phyloP scores from a whole-genome alignment of 2,329 filamentous ascomycete species.

The Elsinoe ampelina region DNA sequence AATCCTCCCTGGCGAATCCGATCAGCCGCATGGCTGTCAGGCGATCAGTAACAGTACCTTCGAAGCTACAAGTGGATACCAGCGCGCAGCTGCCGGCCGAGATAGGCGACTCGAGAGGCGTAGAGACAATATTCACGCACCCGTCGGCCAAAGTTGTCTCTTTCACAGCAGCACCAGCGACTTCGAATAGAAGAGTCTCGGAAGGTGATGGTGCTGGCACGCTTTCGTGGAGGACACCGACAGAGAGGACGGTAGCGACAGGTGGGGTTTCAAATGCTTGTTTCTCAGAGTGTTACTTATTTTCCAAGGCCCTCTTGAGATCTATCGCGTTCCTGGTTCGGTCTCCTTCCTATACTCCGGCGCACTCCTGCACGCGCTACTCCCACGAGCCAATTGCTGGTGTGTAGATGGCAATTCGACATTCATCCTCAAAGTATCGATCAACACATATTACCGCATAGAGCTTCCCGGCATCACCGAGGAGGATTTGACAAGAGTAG shows the following conservation, averaged over 20 bases:
- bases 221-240: constrained; percentile 63
- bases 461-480: constrained; percentile 62
- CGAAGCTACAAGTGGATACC: constrained; percentile 28
- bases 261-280: constrained; percentile 40
- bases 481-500: constrained; percentile 55
- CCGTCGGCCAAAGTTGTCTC: constrained; percentile 62
- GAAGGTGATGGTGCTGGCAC: constrained; percentile 42
- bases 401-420: constrained; percentile 76
- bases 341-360: constrained; percentile 84
- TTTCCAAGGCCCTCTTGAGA: constrained; percentile 57
- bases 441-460: constrained; percentile 82
- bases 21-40: constrained; percentile 23
- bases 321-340: constrained; percentile 78
- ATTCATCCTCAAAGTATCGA: constrained; percentile 78
- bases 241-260: constrained; percentile 72
- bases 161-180: constrained; percentile 39
- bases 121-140: constrained; percentile 68
- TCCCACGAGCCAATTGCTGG: constrained; percentile 89
- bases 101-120: constrained; percentile 32
- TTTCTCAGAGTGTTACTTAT: not conserved
- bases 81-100: constrained; percentile 23
- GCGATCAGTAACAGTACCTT: constrained; percentile 42
- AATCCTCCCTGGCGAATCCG: constrained; percentile 1
- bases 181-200: constrained; percentile 24
- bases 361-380: constrained; percentile 71